Percentiles rank a stretch among this genome's conserved stretches.
Conservation (phyloP, 2,329 filamentous ascomycete species). For the Metarhizium rileyi region DNA sequence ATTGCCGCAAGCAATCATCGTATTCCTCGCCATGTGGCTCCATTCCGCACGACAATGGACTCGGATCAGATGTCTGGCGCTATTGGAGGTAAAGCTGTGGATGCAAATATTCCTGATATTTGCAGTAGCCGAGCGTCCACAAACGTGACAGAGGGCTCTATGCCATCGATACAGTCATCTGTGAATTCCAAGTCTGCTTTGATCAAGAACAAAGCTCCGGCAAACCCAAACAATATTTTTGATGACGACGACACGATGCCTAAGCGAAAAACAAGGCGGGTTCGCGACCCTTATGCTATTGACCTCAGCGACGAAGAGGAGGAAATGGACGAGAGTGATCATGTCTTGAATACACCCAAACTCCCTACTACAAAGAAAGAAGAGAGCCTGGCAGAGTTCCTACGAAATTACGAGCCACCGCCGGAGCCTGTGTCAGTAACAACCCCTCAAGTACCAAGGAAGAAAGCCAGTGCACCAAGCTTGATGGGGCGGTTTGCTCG, state of each 20-base stretch:
- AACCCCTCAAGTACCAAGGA: conserved; percentile 37
- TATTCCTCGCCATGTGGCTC: conserved; percentile 74
- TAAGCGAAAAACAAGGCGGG: conserved; percentile 63
- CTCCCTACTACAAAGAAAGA: conserved; percentile 36
- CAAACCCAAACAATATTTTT: conserved; percentile 26
- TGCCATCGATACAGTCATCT: conserved; percentile 49
- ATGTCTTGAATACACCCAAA: conserved; percentile 28
- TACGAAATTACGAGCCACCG: conserved; percentile 60
- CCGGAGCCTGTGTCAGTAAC: conserved; percentile 31
- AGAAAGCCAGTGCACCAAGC: conserved; percentile 54
- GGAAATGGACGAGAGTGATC: conserved; percentile 45
- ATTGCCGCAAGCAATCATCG: conserved; percentile 50
- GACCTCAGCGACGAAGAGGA: conserved; percentile 60
- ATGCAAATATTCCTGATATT: conserved; percentile 46
- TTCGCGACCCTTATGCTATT: conserved; percentile 89
- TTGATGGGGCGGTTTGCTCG: conserved; percentile 50
- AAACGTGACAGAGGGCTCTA: conserved; percentile 47
- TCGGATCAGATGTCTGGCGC: conserved; percentile 61
- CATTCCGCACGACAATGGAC: conserved; percentile 78
- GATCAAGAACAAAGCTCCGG: conserved; percentile 32
- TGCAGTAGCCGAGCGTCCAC: conserved; percentile 48
- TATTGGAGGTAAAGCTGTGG: conserved; percentile 45
- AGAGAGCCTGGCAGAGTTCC: conserved; percentile 65
- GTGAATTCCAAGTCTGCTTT: conserved; percentile 69
- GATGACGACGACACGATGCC: conserved; percentile 50